Base-by-base conservation (phyloP, 192 early-diverging fungal genomes). In the Rhizophagus sp. region DNA sequence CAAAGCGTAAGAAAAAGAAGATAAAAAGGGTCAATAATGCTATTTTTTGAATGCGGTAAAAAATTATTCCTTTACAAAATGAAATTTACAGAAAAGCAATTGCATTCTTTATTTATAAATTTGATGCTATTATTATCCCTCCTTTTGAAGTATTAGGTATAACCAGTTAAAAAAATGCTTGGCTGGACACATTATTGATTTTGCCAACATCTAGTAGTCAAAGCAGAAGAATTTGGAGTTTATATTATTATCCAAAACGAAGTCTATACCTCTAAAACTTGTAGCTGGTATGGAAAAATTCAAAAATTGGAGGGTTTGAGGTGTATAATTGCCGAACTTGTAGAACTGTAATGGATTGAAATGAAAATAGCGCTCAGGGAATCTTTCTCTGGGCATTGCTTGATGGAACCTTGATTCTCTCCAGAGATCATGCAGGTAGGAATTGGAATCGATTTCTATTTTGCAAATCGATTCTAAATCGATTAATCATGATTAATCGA, bases 1-100 rank as follows among this genome's bases (percentile, higher is more conserved):
- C 25, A 24, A 74, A 74, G 30, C 50, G 50, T 11, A 74, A 74
- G 24, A 74, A 74, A 27, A 74, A 61, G n/a, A 74, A 74, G 30
- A 49, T 25, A 61, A 11, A 27, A 47, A 15, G 30, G 12, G 15
- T 74, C 25, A 47, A 74, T 27, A 61, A 61, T 27, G 73, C 36
- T 27, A 57, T 74, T 27, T 74, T 61, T 74, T 22, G 49, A 52
- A 74, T 61, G 22, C 22, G 57, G 19, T 15, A 10, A 25, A 36
- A 69, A 27, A 69, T 69, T 69, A 33, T 24, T n/a, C 15, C 3
- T 30, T 36, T 69, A 34, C 67, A 36, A 17, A 69, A 69, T 69
- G 67, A 69, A 36, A 25, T 69, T 69, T 13, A 69, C 33, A n/a
- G 15, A 69, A 69, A 69, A 69, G 25, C 15, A 69, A 69, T 36